Base-by-base conservation (phyloP, 768 basidiomycete species). In the Leccinum variicolor region DNA sequence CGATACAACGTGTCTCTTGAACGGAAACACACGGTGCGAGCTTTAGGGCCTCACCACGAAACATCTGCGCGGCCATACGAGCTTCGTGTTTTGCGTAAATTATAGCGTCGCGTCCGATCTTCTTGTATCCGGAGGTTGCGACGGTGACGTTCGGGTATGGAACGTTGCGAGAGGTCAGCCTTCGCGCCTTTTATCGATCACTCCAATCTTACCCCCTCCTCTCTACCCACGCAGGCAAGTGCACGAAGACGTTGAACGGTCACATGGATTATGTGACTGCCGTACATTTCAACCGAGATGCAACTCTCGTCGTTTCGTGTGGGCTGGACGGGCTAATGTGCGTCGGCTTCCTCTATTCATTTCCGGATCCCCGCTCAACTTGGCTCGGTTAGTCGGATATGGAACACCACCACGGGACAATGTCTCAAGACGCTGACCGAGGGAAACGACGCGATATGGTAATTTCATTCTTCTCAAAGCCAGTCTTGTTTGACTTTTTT, bases 381-480 rank as follows among this genome's bases (percentile, higher is more conserved):
- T 3, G 3, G 15, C 46, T 41, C 21, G 6, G 13, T 33, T 66
- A 98, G 96, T 66, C 95, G 96, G 28, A 89, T 99, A 71, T 99
- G 96, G 96, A 92, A 94, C 62, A 88, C 91, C 0, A 82, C 84
- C 19, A 87, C 90, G 19, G 95, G 94, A 0, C 94, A 98, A 67
- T 99, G 96, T 73, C 81, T 99, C 28, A 98, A 97, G 74, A 98
- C 96, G 0, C 81, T 99, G 25, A 90, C 92, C 10, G 94, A 97
- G 73, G 92, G 91, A 17, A 86, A 89, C 52, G 85, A 90, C 47
- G 90, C 94, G 2, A 81, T 93, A 62, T 94, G 85, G 89, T 92
- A 63, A 67, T 15, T 46, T 43, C 10, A 9, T 54, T 51, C 33
- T 6, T 15, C 21, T n/a, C 15, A 34, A 10, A 33, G n/a, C 23